Conservation (phyloP, 1,139 yeast genomes). For the Debaryomyces coudertii region DNA sequence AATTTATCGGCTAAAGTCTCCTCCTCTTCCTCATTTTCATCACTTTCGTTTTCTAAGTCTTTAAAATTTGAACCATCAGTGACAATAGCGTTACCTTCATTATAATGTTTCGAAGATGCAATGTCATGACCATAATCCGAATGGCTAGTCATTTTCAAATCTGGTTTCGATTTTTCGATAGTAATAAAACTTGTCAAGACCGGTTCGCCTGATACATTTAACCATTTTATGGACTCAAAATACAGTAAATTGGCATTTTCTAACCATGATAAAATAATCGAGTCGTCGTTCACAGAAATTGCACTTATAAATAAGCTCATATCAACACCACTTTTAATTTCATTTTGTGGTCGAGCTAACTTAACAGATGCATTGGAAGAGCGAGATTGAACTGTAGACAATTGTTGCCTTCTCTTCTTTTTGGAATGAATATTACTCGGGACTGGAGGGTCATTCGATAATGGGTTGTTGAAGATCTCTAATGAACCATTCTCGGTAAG, state of each 20-base stretch:
- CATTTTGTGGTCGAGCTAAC: constrained; percentile 47
- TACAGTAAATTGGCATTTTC: constrained; percentile 69
- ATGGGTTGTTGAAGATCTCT: constrained; percentile 65
- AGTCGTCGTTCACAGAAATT: constrained; percentile 38
- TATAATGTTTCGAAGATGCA: constrained; percentile 70
- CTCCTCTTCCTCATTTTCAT: constrained; percentile 38
- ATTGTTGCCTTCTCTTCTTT: constrained; percentile 41
- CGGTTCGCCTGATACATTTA: constrained; percentile 36
- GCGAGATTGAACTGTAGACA: constrained; percentile 45
- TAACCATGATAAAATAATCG: constrained; percentile 64
- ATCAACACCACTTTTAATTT: constrained; percentile 36
- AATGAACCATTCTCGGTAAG: constrained; percentile 70
- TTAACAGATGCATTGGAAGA: constrained; percentile 47
- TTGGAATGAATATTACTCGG: constrained; percentile 24
- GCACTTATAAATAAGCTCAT: constrained; percentile 46
- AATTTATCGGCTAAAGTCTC: constrained; percentile 66
- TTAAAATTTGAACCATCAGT: constrained; percentile 66
- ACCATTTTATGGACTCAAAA: constrained; percentile 64
- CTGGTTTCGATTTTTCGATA: constrained; percentile 45
- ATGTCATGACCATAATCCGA: constrained; percentile 62
- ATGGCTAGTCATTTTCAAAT: constrained; percentile 38
- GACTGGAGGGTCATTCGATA: constrained; percentile 28
- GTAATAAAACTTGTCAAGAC: constrained; percentile 28
- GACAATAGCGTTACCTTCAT: constrained; percentile 68
- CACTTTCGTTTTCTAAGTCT: constrained; percentile 52